Percentiles rank a stretch among this genome's conserved stretches.
These are phyloP conservation scores for Lachnellula subtilissima DNA, from an alignment of 2,329 filamentous ascomycete genomes.

Conservation along the genomic window DNA sequence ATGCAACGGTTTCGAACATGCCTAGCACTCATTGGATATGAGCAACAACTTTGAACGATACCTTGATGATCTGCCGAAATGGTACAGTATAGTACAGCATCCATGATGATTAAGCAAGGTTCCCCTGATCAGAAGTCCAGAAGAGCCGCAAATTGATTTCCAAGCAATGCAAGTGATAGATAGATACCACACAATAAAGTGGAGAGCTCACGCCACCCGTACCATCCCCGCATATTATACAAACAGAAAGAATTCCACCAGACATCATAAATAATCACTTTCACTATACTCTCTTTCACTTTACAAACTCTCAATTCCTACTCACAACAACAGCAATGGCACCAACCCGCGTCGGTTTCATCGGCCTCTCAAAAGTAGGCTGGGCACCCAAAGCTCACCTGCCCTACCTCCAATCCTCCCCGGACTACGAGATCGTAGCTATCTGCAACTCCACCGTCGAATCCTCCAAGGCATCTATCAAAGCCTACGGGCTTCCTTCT, in stretches of 20 bases:
- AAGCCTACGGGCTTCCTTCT: constrained; percentile 34
- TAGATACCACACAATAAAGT: too few relatives aligned
- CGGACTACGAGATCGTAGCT: constrained; percentile 43
- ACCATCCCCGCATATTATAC: background rate
- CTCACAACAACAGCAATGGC: constrained; percentile 10
- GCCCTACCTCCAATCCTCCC: constrained; percentile 21
- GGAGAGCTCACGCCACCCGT: background rate
- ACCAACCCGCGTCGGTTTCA: constrained; percentile 21
- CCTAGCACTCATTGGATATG: too few relatives aligned
- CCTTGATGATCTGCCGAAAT: too few relatives aligned
- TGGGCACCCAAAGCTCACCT: constrained; percentile 37
- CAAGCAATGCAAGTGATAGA: background rate
- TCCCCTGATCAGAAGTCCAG: background rate
- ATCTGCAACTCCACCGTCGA: constrained; percentile 44
- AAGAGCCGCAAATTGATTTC: background rate
- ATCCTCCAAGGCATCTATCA: constrained; percentile 39
- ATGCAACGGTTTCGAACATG: too few relatives aligned
- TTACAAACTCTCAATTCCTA: background rate
- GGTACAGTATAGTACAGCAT: background rate
- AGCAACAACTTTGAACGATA: too few relatives aligned
- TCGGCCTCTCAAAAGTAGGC: constrained; percentile 19
- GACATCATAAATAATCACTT: background rate
- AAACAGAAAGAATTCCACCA: background rate
- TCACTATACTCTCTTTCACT: background rate
- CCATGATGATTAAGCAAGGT: background rate